A percentile compares a stretch with the other conserved stretches of the same genome.
These are phyloP conservation scores for Claviceps maximensis DNA, from an alignment of 2,329 filamentous ascomycete genomes.

Conservation along the genomic window DNA sequence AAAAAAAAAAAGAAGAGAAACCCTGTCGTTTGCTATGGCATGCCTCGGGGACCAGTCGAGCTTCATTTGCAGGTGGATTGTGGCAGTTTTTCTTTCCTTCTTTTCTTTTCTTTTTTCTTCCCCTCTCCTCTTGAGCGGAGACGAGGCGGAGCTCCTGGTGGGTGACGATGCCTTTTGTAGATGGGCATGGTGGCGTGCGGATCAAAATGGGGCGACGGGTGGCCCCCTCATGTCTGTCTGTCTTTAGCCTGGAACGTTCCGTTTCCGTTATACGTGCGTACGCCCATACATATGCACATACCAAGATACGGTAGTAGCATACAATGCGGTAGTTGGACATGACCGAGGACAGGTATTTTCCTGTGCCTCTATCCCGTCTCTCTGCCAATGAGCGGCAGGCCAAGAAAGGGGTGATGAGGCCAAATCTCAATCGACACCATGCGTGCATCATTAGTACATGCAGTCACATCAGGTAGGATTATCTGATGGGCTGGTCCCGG, in stretches of 20 bases:
- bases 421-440: background rate
- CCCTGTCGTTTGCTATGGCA: background rate
- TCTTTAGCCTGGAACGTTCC: background rate
- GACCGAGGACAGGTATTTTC: background rate
- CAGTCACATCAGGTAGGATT: background rate
- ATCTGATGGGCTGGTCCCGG: background rate
- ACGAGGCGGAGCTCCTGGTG: conserved; percentile 4
- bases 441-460: background rate
- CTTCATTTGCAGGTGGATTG: background rate
- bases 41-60: background rate
- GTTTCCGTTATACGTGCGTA: background rate
- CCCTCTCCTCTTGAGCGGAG: background rate
- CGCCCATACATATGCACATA: too few relatives aligned
- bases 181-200: conserved; percentile 1
- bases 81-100: background rate
- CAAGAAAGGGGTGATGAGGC: background rate
- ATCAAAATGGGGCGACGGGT: background rate
- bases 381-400: background rate
- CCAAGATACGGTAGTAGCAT: too few relatives aligned
- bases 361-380: background rate
- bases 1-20: background rate
- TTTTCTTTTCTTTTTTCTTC: background rate
- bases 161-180: conserved; percentile 3
- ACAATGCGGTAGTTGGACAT: background rate
- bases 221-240: background rate